Evolutionary conservation across 176 grass and related monocot genomes (phyloP).

Genomic region (Carex parvula): DNA sequence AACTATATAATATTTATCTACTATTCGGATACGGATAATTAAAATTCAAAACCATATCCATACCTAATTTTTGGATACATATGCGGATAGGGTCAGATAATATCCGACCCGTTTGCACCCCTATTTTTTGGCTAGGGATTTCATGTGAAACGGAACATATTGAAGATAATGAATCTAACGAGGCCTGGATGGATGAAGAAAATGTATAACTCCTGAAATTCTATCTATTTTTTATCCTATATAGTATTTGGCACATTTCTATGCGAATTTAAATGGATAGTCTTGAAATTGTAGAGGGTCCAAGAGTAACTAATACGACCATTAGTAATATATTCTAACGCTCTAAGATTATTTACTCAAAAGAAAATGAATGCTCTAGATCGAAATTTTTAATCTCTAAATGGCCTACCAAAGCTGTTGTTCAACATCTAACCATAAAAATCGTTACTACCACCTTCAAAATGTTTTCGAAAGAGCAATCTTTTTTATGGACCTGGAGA

Average conservation of each 20-base stretch:
- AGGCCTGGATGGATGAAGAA: no score
- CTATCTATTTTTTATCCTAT: background rate
- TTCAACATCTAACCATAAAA: background rate
- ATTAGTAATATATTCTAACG: background rate
- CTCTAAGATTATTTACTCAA: background rate
- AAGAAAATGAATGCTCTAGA: no score
- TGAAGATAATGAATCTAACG: no score
- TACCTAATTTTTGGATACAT: no score
- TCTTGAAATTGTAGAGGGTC: background rate
- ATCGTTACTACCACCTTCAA: background rate
- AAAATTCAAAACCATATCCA: no score
- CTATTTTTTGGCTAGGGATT: no score
- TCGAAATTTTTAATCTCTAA: background rate
- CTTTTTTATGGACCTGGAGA: background rate
- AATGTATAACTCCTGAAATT: no score
- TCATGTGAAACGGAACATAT: no score
- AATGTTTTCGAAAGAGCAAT: background rate
- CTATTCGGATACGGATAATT: no score
- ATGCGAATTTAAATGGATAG: background rate
- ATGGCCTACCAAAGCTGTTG: background rate
- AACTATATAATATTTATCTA: no score
- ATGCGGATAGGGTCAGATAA: no score
- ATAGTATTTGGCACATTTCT: background rate
- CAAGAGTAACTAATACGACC: background rate
- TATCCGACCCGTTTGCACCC: no score